Conservation (phyloP, 2,329 filamentous ascomycete genomes). For the Dothiorella sarmentorum region DNA sequence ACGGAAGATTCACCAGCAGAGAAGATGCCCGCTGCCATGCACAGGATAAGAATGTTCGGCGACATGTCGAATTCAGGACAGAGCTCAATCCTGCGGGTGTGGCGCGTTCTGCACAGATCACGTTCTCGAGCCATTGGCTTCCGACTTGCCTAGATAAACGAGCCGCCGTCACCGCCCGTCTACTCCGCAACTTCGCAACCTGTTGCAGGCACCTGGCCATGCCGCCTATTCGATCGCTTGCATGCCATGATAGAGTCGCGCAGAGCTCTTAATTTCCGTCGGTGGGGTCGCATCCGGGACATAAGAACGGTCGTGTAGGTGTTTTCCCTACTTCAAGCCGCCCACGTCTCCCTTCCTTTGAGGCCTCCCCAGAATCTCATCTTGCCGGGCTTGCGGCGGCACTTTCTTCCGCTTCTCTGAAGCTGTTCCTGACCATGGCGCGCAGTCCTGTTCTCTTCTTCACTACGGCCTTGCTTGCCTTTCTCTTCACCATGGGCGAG, state of each 20-base stretch:
- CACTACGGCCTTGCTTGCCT: constrained; percentile 9
- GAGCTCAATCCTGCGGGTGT: neutral
- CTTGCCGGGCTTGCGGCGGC: neutral
- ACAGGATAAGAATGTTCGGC: neutral
- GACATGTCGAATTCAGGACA: too few species aligned
- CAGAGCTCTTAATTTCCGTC: neutral
- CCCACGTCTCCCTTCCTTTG: neutral
- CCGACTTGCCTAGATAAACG: neutral
- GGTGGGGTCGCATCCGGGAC: constrained; percentile 2
- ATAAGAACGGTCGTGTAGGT: constrained; percentile 13
- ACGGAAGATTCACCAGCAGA: neutral
- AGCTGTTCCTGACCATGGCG: neutral
- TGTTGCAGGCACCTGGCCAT: neutral
- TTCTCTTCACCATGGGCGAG: constrained; percentile 17
- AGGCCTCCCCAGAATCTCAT: neutral
- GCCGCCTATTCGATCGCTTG: constrained; percentile 3
- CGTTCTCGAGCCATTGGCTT: constrained; percentile 11
- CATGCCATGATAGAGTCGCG: neutral
- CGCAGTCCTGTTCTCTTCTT: constrained; percentile 17
- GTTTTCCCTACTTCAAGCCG: neutral
- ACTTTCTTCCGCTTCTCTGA: neutral
- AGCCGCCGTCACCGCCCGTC: constrained; percentile 6
- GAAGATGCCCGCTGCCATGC: neutral
- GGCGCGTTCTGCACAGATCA: constrained; percentile 4
- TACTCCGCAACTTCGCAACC: neutral